Conservation (phyloP, 2,329 filamentous ascomycete species). For the Cercospora sojina region DNA sequence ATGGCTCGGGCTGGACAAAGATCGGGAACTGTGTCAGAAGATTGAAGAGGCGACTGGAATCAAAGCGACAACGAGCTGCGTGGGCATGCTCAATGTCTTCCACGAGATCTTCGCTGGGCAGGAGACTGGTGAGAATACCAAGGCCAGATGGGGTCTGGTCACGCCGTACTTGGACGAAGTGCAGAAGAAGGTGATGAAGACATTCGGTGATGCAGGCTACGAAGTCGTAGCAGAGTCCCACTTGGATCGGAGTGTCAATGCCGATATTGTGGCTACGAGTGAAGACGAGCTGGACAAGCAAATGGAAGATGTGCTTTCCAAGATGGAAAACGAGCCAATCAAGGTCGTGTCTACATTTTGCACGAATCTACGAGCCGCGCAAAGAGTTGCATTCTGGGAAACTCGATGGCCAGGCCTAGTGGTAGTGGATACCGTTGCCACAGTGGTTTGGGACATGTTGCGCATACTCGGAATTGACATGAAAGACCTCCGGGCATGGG, state of each 20-base stretch:
- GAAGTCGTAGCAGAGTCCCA: conserved; percentile 39
- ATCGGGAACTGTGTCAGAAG: conserved; percentile 41
- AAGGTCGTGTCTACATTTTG: conserved; percentile 45
- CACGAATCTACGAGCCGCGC: conserved; percentile 46
- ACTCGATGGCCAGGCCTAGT: conserved; percentile 35
- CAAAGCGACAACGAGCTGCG: conserved; percentile 44
- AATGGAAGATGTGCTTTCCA: conserved; percentile 33
- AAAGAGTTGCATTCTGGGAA: conserved; percentile 44
- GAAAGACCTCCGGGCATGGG: conserved; percentile 38
- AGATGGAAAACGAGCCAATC: conserved; percentile 29
- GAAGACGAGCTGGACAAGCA: conserved; percentile 36
- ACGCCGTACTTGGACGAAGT: conserved; percentile 48
- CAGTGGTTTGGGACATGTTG: conserved; percentile 46
- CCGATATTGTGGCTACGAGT: conserved; percentile 40
- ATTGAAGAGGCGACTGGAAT: conserved; percentile 43
- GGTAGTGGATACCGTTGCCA: conserved; percentile 47
- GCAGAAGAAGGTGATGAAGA: conserved; percentile 41
- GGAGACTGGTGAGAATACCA: conserved; percentile 2
- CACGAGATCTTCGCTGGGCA: conserved; percentile 22
- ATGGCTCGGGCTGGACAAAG: conserved; percentile 32
- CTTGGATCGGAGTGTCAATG: conserved; percentile 41
- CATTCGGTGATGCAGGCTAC: conserved; percentile 39
- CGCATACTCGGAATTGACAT: conserved; percentile 37
- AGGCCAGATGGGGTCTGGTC: conserved; percentile 41
- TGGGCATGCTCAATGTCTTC: conserved; percentile 43